These are phyloP conservation scores for Ophiostoma ulmi DNA, from an alignment of 2,329 filamentous ascomycete species.

Conservation along the genomic window DNA sequence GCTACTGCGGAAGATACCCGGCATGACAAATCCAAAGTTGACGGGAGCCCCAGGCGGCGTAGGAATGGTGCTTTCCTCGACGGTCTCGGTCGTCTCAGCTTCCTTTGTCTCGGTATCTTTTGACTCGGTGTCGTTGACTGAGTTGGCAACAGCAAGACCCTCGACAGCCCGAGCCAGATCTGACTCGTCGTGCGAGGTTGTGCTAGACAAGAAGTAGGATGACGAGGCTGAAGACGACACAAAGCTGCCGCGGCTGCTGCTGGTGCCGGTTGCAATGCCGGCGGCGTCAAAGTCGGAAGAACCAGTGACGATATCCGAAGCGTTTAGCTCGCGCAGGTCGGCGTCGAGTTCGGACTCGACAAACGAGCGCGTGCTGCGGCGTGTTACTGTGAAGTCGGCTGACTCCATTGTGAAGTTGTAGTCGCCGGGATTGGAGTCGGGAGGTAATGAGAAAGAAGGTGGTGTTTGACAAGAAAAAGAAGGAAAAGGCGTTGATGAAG, in stretches of 20 bases:
- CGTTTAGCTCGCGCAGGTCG: slow-evolving; percentile 23
- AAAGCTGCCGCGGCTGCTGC: slow-evolving; percentile 24
- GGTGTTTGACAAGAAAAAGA: not conserved
- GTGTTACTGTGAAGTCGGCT: slow-evolving; percentile 24
- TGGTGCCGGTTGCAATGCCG: slow-evolving; percentile 13
- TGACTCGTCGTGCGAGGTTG: not conserved
- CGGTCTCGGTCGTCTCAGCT: not conserved
- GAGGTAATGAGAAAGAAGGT: not conserved
- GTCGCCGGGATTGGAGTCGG: not conserved
- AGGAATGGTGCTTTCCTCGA: not conserved
- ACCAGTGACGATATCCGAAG: not conserved
- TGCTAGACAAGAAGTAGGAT: slow-evolving; percentile 16
- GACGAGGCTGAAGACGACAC: slow-evolving; percentile 22
- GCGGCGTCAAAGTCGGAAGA: no score
- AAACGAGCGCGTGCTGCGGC: slow-evolving; percentile 26
- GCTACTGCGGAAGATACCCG: slow-evolving; percentile 74
- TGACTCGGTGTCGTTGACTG: not conserved
- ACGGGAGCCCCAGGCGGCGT: slow-evolving; percentile 41
- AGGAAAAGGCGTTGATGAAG: not conserved
- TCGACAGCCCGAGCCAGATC: not conserved
- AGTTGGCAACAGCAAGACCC: not conserved
- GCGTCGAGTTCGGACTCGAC: slow-evolving; percentile 26
- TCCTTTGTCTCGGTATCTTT: no score
- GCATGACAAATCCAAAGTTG: slow-evolving; percentile 73
- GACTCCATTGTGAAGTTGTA: not conserved